Evolutionary conservation across 345 rosid genomes (phyloP).

Genomic region (Hirschfeldia incana): DNA sequence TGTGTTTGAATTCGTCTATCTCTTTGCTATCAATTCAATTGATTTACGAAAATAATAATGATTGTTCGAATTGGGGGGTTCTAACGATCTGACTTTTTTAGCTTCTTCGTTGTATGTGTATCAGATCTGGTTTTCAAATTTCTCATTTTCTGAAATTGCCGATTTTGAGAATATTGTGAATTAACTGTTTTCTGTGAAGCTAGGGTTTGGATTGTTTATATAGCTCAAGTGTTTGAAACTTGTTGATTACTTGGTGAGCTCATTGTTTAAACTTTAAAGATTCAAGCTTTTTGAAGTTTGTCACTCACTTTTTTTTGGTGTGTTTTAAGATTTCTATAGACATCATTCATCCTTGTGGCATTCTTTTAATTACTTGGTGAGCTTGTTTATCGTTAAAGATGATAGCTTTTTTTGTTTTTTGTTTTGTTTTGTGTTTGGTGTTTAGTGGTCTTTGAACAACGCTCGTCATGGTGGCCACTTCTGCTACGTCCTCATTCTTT

Average conservation of each 20-base stretch:
- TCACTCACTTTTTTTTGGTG: too few relatives aligned
- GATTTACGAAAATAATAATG: neutral
- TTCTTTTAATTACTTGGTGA: neutral
- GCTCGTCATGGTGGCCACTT: constrained; percentile 57
- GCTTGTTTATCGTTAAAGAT: neutral
- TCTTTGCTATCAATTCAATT: too few relatives aligned
- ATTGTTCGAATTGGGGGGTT: neutral
- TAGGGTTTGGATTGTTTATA: neutral
- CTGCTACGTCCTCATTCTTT: constrained; percentile 75
- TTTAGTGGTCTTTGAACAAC: neutral
- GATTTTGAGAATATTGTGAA: neutral
- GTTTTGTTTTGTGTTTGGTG: neutral
- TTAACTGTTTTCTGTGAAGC: neutral
- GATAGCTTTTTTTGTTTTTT: neutral
- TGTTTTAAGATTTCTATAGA: too few relatives aligned
- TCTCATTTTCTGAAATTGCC: neutral
- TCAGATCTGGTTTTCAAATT: constrained; percentile 27
- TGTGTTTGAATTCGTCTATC: too few relatives aligned
- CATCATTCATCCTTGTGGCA: too few relatives aligned
- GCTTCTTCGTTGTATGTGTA: constrained; percentile 4
- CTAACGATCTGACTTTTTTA: constrained; percentile 2
- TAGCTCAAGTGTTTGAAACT: too few relatives aligned
- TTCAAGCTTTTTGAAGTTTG: too few relatives aligned
- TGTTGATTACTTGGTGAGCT: too few relatives aligned
- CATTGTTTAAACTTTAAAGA: too few relatives aligned